Conservation (phyloP, 2,329 filamentous ascomycete species). For the Ceratocystis alfenasii region DNA sequence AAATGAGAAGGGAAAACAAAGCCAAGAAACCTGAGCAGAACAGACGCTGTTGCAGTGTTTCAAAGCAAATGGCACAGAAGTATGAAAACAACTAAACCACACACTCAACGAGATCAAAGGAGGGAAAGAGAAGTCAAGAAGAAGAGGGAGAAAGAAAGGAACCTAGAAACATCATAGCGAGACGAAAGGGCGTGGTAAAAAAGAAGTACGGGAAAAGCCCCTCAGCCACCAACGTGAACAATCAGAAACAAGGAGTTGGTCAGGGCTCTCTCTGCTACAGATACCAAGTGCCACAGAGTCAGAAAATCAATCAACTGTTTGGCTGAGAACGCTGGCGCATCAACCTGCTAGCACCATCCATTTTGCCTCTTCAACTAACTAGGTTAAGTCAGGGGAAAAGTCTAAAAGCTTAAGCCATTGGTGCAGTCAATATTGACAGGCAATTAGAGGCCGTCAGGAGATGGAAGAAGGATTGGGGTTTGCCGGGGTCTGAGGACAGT, state of each 20-base stretch:
- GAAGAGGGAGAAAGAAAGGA: constrained; percentile 11
- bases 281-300: neutral
- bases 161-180: neutral
- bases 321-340: neutral
- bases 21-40: neutral
- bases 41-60: constrained; percentile 5
- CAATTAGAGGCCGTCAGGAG: constrained; percentile 2
- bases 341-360: too few species aligned
- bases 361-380: neutral
- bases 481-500: neutral
- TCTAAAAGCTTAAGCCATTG: neutral
- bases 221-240: neutral
- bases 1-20: constrained; percentile 4
- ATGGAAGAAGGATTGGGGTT: neutral
- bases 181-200: constrained; percentile 3
- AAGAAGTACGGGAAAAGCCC: constrained; percentile 8
- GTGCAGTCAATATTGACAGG: neutral
- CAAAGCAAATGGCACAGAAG: constrained; percentile 13
- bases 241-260: constrained; percentile 1
- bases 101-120: constrained; percentile 2
- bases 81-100: neutral
- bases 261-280: neutral
- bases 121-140: neutral
- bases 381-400: neutral
- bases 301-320: constrained; percentile 3